These are phyloP conservation scores for Candida glucosophila DNA, from an alignment of 1,139 yeast species.

Conservation along the genomic window DNA sequence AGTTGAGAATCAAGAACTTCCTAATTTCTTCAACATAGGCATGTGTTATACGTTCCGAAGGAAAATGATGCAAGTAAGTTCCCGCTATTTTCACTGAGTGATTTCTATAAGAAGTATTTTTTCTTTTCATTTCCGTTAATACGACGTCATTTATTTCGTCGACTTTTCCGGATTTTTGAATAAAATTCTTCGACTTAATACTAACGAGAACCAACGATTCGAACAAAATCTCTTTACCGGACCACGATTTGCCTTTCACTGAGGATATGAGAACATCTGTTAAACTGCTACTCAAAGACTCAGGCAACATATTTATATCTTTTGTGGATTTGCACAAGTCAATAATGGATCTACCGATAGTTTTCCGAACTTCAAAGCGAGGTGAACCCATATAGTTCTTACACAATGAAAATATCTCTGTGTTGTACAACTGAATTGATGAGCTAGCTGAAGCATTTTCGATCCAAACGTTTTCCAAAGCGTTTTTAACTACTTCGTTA, in stretches of 20 bases:
- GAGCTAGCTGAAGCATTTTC: conserved; percentile 75
- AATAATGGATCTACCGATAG: conserved; percentile 64
- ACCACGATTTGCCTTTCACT: conserved; percentile 76
- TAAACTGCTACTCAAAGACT: conserved; percentile 22
- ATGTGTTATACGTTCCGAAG: conserved; percentile 28
- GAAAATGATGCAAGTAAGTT: conserved; percentile 35
- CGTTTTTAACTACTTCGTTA: conserved; percentile 32
- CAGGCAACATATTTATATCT: conserved; percentile 22
- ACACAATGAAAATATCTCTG: conserved; percentile 58
- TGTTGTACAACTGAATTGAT: conserved; percentile 60
- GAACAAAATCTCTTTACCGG: conserved; percentile 72
- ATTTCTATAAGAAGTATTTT: conserved; percentile 57
- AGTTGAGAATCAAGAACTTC: conserved; percentile 24
- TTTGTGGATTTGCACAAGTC: conserved; percentile 43
- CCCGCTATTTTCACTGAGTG: conserved; percentile 45
- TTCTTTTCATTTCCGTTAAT: conserved; percentile 55
- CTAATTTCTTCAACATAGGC: conserved; percentile 31
- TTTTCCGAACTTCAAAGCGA: conserved; percentile 59
- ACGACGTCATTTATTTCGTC: conserved; percentile 36
- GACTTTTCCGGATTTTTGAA: conserved; percentile 13
- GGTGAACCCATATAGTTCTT: conserved; percentile 44
- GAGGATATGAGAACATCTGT: conserved; percentile 54
- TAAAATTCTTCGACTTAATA: conserved; percentile 29
- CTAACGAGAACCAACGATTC: conserved; percentile 61
- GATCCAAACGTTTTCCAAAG: conserved; percentile 66